Evolutionary conservation across 2,329 filamentous ascomycete species (phyloP).

Genomic region (Fusarium sp.): DNA sequence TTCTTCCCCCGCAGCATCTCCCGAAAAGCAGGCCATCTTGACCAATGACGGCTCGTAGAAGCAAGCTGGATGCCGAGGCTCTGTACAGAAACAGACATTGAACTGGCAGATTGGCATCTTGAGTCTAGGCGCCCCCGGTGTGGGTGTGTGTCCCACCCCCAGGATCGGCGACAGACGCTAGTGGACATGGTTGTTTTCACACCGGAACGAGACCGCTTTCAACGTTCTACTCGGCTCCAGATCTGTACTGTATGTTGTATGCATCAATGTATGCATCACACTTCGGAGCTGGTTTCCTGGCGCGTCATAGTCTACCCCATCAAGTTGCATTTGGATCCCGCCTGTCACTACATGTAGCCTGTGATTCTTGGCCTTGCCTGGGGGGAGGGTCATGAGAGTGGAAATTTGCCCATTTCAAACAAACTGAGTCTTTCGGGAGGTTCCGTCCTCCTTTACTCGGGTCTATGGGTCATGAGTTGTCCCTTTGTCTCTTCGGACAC

Average conservation of each 20-base stretch:
- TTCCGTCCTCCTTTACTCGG: background rate
- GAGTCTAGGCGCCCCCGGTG: background rate
- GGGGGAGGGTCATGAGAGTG: background rate
- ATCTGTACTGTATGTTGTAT: background rate
- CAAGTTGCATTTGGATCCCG: background rate
- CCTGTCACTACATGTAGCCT: background rate
- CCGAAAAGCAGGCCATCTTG: background rate
- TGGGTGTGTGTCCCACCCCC: background rate
- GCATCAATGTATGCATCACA: background rate
- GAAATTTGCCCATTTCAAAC: background rate
- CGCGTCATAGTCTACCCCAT: slow-evolving; percentile 8
- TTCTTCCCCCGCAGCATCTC: slow-evolving; percentile 28
- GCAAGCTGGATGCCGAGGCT: slow-evolving; percentile 37
- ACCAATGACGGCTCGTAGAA: slow-evolving; percentile 27
- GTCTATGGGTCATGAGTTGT: background rate
- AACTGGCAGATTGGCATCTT: slow-evolving; percentile 1
- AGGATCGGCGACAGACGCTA: slow-evolving; percentile 19
- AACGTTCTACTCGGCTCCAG: slow-evolving; percentile 4
- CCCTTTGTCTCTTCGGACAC: slow-evolving; percentile 30
- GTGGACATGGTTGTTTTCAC: slow-evolving; percentile 35
- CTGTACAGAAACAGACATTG: background rate
- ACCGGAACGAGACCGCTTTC: slow-evolving; percentile 5
- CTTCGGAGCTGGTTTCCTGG: slow-evolving; percentile 17
- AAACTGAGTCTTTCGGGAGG: slow-evolving; percentile 1
- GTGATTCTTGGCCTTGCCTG: slow-evolving; percentile 3